These are phyloP conservation scores for Macroventuria anomochaeta DNA, from an alignment of 2,329 filamentous ascomycete genomes.

Conservation along the genomic window DNA sequence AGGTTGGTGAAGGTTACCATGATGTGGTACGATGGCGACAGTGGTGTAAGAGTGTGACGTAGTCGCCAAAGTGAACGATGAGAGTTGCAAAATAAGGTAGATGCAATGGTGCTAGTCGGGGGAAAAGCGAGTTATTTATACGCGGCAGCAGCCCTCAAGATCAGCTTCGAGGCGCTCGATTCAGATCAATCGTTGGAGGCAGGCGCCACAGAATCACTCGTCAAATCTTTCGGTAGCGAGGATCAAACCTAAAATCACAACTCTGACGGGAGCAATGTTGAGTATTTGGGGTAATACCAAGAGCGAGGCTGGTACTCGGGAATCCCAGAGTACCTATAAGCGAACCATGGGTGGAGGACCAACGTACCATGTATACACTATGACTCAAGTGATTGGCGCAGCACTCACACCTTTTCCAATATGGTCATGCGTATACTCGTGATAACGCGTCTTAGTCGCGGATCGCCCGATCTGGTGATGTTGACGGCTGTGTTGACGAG, in stretches of 20 bases:
- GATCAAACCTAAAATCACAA: no score
- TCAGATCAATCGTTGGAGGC: no score
- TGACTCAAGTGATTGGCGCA: constrained; percentile 11
- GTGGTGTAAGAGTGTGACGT: neutral
- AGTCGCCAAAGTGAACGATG: neutral
- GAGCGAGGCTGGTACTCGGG: no score
- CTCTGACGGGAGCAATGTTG: no score
- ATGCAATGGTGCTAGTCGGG: neutral
- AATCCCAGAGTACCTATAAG: constrained; percentile 3
- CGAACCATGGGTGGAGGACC: constrained; percentile 1
- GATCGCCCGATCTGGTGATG: neutral
- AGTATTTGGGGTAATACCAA: no score
- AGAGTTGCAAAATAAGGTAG: neutral
- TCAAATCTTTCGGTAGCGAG: neutral
- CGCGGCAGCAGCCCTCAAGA: neutral
- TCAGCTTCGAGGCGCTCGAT: neutral
- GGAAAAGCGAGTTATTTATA: neutral
- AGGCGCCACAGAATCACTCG: neutral
- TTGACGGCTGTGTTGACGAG: constrained; percentile 2
- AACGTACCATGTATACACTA: neutral
- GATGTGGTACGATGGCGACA: neutral
- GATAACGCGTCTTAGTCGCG: constrained; percentile 6
- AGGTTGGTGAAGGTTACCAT: constrained; percentile 22
- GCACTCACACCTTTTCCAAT: neutral
- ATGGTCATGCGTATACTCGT: neutral